A percentile compares a stretch with the other conserved stretches of the same genome.
Conservation (phyloP, 805 yeast species). For the Zygoascus bituminiphila region DNA sequence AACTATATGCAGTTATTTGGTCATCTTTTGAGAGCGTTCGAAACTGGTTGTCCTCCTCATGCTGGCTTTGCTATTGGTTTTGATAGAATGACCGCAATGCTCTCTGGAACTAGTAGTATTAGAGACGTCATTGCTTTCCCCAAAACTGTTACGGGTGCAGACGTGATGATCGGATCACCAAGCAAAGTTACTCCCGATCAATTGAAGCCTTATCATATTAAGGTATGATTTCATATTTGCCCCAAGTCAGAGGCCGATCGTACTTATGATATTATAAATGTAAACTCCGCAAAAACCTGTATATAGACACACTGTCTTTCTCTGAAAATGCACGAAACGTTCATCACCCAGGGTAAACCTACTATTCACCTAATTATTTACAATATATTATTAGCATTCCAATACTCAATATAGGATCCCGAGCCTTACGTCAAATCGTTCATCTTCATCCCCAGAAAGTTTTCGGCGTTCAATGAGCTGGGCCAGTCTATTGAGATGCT, state of each 20-base stretch:
- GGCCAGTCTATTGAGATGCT: neutral
- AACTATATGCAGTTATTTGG: conserved; percentile 65
- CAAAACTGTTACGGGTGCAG: conserved; percentile 80
- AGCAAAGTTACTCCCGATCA: conserved; percentile 46
- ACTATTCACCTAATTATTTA: no score
- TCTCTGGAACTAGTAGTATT: conserved; percentile 66
- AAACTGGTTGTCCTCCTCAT: conserved; percentile 96
- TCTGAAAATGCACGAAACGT: no score
- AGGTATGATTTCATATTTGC: no score
- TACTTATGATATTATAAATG: no score
- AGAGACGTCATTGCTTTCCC: conserved; percentile 96
- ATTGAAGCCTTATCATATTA: conserved; percentile 48
- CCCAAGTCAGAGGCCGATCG: no score
- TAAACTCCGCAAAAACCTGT: no score
- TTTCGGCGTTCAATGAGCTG: neutral
- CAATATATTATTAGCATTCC: no score
- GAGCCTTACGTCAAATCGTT: no score
- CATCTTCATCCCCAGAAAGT: neutral
- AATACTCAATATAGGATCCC: no score
- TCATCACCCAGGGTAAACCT: no score
- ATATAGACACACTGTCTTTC: no score
- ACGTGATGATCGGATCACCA: conserved; percentile 84
- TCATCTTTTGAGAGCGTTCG: conserved; percentile 72
- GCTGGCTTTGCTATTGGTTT: conserved; percentile 96
- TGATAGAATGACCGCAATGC: conserved; percentile 87